Conservation (phyloP, 495 filamentous ascomycete genomes). For the Xylaria acuta region DNA sequence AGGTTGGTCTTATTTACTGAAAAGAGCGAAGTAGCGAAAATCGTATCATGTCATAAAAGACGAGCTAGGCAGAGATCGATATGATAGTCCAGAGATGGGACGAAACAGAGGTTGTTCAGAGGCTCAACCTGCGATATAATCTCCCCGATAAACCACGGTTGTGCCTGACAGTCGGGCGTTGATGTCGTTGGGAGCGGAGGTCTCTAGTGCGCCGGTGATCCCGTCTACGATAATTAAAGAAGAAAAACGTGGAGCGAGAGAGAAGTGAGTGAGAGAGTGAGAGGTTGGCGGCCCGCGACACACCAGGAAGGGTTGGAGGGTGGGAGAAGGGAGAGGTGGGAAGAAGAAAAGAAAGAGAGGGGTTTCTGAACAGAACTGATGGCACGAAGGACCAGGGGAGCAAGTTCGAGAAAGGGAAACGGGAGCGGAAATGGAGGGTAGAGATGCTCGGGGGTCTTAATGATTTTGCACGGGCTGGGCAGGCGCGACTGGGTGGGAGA, state of each 20-base stretch:
- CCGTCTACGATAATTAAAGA: conserved; percentile 33
- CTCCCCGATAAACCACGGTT: conserved; percentile 39
- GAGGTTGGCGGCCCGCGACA: conserved; percentile 42
- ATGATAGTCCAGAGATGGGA: conserved; percentile 40
- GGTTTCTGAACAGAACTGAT: conserved; percentile 44
- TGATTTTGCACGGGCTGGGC: conserved; percentile 42
- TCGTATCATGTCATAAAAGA: conserved; percentile 28
- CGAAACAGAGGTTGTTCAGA: conserved; percentile 26
- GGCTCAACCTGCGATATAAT: conserved; percentile 31
- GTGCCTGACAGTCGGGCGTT: conserved; percentile 45
- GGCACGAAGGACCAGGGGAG: conserved; percentile 41
- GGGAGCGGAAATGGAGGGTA: conserved; percentile 33
- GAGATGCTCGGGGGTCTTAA: conserved; percentile 44
- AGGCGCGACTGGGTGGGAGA: conserved; percentile 18
- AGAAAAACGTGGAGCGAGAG: conserved; percentile 39
- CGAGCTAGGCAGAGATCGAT: conserved; percentile 43
- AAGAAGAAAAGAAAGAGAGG: conserved; percentile 34
- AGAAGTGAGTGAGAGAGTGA: conserved; percentile 31
- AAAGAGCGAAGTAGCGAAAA: conserved; percentile 29
- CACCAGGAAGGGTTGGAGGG: conserved; percentile 31
- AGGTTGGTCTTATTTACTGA: conserved; percentile 2
- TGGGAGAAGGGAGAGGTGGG: conserved; percentile 28
- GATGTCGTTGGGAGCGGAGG: conserved; percentile 27
- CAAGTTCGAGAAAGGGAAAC: conserved; percentile 36
- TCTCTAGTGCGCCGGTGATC: conserved; percentile 20